Evolutionary conservation across 352 stramenopile species (phyloP).

Genomic region (Phytophthora idaei): DNA sequence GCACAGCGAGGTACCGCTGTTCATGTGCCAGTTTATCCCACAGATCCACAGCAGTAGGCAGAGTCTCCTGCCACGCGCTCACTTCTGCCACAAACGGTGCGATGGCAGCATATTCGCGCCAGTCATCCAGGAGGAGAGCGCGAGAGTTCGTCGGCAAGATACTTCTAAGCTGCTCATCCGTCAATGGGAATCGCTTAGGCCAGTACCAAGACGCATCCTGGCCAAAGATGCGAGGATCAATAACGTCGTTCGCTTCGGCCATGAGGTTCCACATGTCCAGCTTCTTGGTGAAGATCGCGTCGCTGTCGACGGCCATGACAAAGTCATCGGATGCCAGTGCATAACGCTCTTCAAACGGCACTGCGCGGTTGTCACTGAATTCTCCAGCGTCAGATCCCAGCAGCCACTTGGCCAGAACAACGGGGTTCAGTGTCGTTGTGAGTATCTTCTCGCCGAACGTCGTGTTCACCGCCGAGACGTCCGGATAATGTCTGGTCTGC

Average conservation of each 20-base stretch:
- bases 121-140: slow-evolving; percentile 56
- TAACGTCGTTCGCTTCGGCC: slow-evolving; percentile 64
- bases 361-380: slow-evolving; percentile 12
- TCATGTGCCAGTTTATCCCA: slow-evolving; percentile 56
- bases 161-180: slow-evolving; percentile 35
- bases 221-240: slow-evolving; percentile 64
- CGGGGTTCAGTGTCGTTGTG: slow-evolving; percentile 65
- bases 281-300: slow-evolving; percentile 85
- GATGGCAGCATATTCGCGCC: slow-evolving; percentile 75
- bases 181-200: slow-evolving; percentile 53
- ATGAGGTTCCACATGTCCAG: slow-evolving; percentile 77
- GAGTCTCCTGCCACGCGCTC: slow-evolving; percentile 46
- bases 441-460: slow-evolving; percentile 66
- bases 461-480: slow-evolving; percentile 34
- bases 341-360: slow-evolving; percentile 41
- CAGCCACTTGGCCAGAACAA: slow-evolving; percentile 67
- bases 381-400: slow-evolving; percentile 32
- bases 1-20: slow-evolving; percentile 70
- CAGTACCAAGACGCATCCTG: slow-evolving; percentile 87
- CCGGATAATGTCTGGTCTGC: slow-evolving; percentile 48
- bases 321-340: slow-evolving; percentile 58
- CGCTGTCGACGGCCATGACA: slow-evolving; percentile 80
- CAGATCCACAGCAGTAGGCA: slow-evolving; percentile 54
- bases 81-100: slow-evolving; percentile 76
- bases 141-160: slow-evolving; percentile 53